These are phyloP conservation scores for Leishmania braziliensis DNA, from an alignment of 208 protist species.

Conservation along the genomic window DNA sequence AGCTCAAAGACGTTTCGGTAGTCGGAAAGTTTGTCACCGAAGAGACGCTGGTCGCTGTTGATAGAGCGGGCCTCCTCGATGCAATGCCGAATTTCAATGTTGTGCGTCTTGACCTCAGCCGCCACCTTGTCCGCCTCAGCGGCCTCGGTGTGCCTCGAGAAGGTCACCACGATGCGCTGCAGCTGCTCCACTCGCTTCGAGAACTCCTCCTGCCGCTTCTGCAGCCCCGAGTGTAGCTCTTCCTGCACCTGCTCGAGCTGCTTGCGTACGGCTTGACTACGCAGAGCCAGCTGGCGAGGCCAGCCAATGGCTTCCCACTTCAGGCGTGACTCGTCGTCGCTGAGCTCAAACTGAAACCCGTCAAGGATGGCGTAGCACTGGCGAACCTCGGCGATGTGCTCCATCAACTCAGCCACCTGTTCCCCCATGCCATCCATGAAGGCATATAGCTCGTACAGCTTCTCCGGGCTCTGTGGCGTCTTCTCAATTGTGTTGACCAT, in stretches of 20 bases:
- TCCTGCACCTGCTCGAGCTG: slow-evolving; percentile 92
- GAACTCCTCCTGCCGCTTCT: slow-evolving; percentile 95
- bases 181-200: slow-evolving; percentile 92
- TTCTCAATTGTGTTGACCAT: slow-evolving; percentile 85
- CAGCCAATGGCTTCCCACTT: slow-evolving; percentile 95
- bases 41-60: slow-evolving; percentile 95
- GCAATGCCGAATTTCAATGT: slow-evolving; percentile 93
- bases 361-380: slow-evolving; percentile 95
- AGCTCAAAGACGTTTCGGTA: slow-evolving; percentile 95
- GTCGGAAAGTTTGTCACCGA: slow-evolving; percentile 94
- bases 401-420: slow-evolving; percentile 67
- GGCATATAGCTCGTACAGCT: slow-evolving; percentile 89
- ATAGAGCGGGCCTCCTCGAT: slow-evolving; percentile 92
- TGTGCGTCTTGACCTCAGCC: slow-evolving; percentile 93
- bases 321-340: slow-evolving; percentile 92
- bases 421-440: slow-evolving; percentile 90
- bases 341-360: slow-evolving; percentile 92
- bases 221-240: slow-evolving; percentile 89
- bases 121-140: slow-evolving; percentile 92
- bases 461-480: slow-evolving; percentile 86
- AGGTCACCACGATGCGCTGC: slow-evolving; percentile 90
- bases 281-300: slow-evolving; percentile 88
- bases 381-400: slow-evolving; percentile 88
- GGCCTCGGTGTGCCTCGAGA: slow-evolving; percentile 94
- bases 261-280: slow-evolving; percentile 76